Evolutionary conservation across 2,329 filamentous ascomycete species (phyloP), one percentile per base, ranked within the genome.

Genomic region (Epichloe sp.): DNA sequence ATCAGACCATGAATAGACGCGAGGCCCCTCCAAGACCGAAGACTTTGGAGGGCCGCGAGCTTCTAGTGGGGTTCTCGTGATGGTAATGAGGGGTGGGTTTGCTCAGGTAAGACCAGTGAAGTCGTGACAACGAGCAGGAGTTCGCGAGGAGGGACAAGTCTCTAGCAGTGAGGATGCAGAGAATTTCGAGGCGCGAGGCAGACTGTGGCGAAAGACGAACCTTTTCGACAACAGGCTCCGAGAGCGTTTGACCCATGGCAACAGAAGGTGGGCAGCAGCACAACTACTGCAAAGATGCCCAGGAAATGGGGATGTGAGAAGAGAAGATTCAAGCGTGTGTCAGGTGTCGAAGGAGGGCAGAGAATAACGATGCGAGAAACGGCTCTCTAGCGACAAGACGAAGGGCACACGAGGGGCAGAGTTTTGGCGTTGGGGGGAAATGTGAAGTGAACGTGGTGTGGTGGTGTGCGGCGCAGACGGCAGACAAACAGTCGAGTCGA

Each of bases 161-260:
- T 41, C 49, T n/a, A 19, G 11, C 35, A 17, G 46, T 19, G 23
- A 31, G 44, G 31, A 34, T 21, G 46, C 43, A 47, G 38, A 52
- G n/a, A 21, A 35, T 50, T 37, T 17, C 44, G 44, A 45, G 44
- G 31, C 44, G 44, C 8, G 17, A 46, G 31, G 15, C 17, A 36
- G 44, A 17, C 31, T 17, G 11, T 36, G 50, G 40, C 19, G 45
- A 41, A 49, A 38, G 54, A 63, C 65, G 58, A 58, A 98, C 93
- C 90, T 98, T 98, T 69, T 97, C 93, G 70, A 95, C 86, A 65
- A 98, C 90, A 65, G 93, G 93, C 78, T 98, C 93, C 65, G 91
- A 97, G 67, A 98, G 84, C 71, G 93, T 98, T 79, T 98, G 93
- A 80, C 93, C 93, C 93, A 98, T 98, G 73, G 57, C 58, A 64